Evolutionary conservation across 1,284 basidiomycete species (phyloP).

Genomic region (Mrakiaceae sp.): DNA sequence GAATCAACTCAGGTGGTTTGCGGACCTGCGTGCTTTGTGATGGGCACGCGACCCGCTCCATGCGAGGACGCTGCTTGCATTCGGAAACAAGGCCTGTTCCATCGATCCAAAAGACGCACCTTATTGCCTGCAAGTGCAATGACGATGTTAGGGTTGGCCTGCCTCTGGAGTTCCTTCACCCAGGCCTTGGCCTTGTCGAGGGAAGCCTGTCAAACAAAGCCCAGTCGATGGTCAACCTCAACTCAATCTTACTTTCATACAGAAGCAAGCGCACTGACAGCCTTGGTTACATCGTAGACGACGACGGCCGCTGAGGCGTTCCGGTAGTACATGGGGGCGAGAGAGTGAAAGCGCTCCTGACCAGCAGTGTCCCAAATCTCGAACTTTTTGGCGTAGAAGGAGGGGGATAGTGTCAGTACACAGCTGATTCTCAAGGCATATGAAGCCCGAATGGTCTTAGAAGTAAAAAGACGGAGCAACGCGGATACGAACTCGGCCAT

Average conservation of each 20-base stretch:
- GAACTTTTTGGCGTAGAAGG: conserved; percentile 21
- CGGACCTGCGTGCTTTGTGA: too few relatives aligned
- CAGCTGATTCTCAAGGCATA: not conserved
- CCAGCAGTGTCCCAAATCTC: conserved; percentile 40
- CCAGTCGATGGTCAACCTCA: not conserved
- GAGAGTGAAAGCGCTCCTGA: conserved; percentile 35
- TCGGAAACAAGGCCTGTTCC: too few relatives aligned
- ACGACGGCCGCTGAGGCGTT: conserved; percentile 93
- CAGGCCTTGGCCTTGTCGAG: conserved; percentile 99
- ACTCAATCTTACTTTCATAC: not conserved
- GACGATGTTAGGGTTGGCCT: conserved; percentile 98
- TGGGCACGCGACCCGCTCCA: too few relatives aligned
- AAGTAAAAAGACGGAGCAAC: not conserved
- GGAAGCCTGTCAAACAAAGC: conserved; percentile 44
- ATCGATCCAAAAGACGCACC: conserved; percentile 28
- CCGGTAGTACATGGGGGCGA: conserved; percentile 91
- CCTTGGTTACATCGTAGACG: conserved; percentile 86
- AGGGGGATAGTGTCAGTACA: not conserved
- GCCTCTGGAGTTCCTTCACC: conserved; percentile 98
- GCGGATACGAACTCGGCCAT: not conserved
- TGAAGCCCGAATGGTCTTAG: not conserved
- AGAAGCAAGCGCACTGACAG: conserved; percentile 23
- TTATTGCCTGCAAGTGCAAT: conserved; percentile 96
- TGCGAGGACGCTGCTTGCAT: too few relatives aligned
- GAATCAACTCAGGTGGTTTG: not conserved